Evolutionary conservation across 2,329 filamentous ascomycete species (phyloP).

Genomic region (Neofusicoccum ribis): DNA sequence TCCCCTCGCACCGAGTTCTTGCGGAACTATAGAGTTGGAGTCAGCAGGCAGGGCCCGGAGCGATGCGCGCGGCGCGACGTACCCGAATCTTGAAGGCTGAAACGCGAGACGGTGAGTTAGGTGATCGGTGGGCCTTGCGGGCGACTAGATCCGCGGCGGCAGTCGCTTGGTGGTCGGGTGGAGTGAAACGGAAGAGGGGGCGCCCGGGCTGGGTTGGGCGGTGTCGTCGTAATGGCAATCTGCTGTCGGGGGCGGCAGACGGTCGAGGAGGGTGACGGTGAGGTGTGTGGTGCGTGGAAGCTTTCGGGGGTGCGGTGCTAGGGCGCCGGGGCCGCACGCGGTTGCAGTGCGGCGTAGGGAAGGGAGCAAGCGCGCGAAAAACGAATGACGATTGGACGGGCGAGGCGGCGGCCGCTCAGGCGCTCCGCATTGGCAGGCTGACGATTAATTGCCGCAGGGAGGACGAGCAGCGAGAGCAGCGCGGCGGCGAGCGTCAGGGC

Average conservation of each 20-base stretch:
- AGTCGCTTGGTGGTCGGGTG: slow-evolving; percentile 10
- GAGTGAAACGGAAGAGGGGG: slow-evolving; percentile 18
- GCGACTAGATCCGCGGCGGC: slow-evolving; percentile 23
- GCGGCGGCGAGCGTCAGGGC: slow-evolving; percentile 1
- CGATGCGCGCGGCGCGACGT: slow-evolving; percentile 1
- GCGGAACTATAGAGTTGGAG: slow-evolving; percentile 16
- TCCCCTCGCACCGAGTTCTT: slow-evolving; percentile 20
- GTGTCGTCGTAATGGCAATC: slow-evolving; percentile 20
- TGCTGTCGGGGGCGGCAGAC: slow-evolving; percentile 17
- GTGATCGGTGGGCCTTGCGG: slow-evolving; percentile 22
- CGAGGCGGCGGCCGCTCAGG: slow-evolving; percentile 1
- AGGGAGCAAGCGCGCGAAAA: slow-evolving; percentile 13
- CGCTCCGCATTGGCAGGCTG: slow-evolving; percentile 16
- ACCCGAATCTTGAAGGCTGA: slow-evolving; percentile 21
- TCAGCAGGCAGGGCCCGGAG: slow-evolving; percentile 4
- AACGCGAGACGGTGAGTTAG: slow-evolving; percentile 22
- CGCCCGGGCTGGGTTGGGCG: slow-evolving; percentile 12
- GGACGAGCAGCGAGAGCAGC: not conserved
- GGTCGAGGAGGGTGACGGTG: slow-evolving; percentile 16
- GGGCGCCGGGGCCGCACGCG: slow-evolving; percentile 17
- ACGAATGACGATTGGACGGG: slow-evolving; percentile 16
- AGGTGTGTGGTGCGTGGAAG: slow-evolving; percentile 16
- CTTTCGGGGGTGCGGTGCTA: slow-evolving; percentile 18
- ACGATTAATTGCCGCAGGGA: slow-evolving; percentile 14
- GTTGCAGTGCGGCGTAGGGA: slow-evolving; percentile 14